phyloP scores from a whole-genome alignment of 176 grass and related monocot genomes.

The Hsuehochloa calcarea region DNA sequence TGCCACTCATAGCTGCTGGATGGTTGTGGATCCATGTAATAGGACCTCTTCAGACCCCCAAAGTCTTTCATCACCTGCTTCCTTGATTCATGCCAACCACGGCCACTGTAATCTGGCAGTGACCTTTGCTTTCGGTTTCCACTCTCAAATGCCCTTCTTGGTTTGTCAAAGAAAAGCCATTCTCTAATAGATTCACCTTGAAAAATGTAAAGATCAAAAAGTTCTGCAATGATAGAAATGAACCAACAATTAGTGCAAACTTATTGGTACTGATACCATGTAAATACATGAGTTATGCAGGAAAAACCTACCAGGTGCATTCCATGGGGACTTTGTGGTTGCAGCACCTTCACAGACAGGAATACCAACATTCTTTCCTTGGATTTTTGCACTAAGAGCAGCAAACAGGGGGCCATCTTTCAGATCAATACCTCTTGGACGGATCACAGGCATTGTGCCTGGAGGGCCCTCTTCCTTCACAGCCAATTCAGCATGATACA shows the following conservation, averaged over 20 bases:
- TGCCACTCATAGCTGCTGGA: slow-evolving; percentile 78
- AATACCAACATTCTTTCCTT: slow-evolving; percentile 80
- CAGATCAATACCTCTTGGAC: slow-evolving; percentile 85
- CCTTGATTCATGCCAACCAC: slow-evolving; percentile 93
- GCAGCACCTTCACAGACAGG: slow-evolving; percentile 96
- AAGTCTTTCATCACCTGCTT: slow-evolving; percentile 95
- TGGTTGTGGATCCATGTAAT: slow-evolving; percentile 97
- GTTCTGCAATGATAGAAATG: slow-evolving; percentile 55
- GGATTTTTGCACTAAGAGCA: slow-evolving; percentile 75
- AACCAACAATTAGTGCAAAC: slow-evolving; percentile 28
- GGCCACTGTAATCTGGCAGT: slow-evolving; percentile 78
- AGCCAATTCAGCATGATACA: slow-evolving; percentile 80
- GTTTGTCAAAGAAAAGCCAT: slow-evolving; percentile 97
- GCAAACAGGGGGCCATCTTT: slow-evolving; percentile 93
- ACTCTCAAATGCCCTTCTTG: slow-evolving; percentile 84
- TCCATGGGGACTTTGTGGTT: slow-evolving; percentile 86
- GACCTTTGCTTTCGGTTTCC: slow-evolving; percentile 89
- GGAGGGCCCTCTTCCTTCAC: slow-evolving; percentile 79
- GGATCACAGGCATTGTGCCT: slow-evolving; percentile 83
- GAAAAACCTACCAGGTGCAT: slow-evolving; percentile 67
- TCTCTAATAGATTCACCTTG: slow-evolving; percentile 94
- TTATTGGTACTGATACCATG: background rate
- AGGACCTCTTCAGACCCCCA: slow-evolving; percentile 83
- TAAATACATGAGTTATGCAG: slow-evolving; percentile 9
- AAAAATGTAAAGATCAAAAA: slow-evolving; percentile 87